Base-by-base conservation (phyloP, 768 basidiomycete species). In the Kwoniella mangroviensis region DNA sequence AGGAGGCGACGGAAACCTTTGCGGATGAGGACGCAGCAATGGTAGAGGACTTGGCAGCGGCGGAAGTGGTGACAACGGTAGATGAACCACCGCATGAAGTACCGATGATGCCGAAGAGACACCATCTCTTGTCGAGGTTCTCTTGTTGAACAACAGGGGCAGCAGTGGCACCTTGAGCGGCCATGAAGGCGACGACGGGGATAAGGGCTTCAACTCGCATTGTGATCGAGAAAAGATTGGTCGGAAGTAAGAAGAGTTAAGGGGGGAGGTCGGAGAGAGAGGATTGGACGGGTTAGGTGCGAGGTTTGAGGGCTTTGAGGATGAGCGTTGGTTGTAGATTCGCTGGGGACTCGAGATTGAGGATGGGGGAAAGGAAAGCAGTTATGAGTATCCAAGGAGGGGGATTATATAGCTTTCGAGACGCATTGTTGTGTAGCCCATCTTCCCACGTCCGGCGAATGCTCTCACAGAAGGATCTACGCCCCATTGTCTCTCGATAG, bases 191-290 rank as follows among this genome's bases (percentile, higher is more conserved):
- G 51, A 70, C 58, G 54, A 70, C 64, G 69, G 71, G 65, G 58
- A 72, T 45, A 22, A 72, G 54, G 55, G 71, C 64, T 65, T 70
- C 69, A 42, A 68, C 67, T 68, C 67, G 67, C 67, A 68, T 68
- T 70, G 53, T 69, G 34, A 15, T 49, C 15, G 62, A 42, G 66
- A 26, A 40, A 41, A 63, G 69, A 70, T 70, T 70, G 58, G 69
- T 70, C 69, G 69, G 64, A 45, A 45, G 13, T 4, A 7, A 63
- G 40, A 52, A 63, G 57, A 63, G 42, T 56, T 59, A 59, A 59
- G 52, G 42, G 68, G 40, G 63, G 69, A 52, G 63, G 69, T 41
- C 64, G 55, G 69, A 53, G 45, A 55, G 56, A 52, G 69, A 70
- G 69, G 53, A 51, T 52, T 58, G 24, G 69, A 43, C 68, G 68